Evolutionary conservation across 2,329 filamentous ascomycete species (phyloP), one percentile per base, ranked within the genome.

Genomic region (Diaporthe vaccinii): DNA sequence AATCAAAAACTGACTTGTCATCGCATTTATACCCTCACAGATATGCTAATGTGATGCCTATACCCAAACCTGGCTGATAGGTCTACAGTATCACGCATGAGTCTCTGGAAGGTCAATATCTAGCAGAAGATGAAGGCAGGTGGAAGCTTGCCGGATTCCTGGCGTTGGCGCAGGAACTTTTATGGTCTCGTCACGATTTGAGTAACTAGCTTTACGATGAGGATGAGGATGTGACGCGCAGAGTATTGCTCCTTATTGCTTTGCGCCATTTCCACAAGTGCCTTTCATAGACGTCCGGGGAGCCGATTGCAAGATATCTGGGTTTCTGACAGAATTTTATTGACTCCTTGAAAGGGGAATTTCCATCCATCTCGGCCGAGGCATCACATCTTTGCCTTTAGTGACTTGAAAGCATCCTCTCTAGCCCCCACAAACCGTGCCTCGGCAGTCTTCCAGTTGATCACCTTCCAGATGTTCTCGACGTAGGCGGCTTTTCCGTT

Each of bases 401-500:
- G 83, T 25, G 84, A 80, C 79, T 85, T 84, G 81, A 88, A 88
- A 1, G 82, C 85, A 74, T 89, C 86, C 14, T 87, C 86, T 6
- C 84, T 83, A 6, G 78, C 84, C 3, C 89, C 89, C 2, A 84
- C 79, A 82, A 90, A 94, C 41, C 93, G 88, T 75, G 87, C 84
- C 85, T 94, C 93, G 1, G 91, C 89, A 7, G 89, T 91, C 84
- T 92, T 91, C 94, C 93, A 95, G 85, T 95, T 95, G 81, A 95
- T 91, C 44, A 95, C 90, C 46, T 91, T 91, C 93, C 93, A 95
- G 79, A 95, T 93, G 77, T 93, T 93, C 76, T 93, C 90, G 9
- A 95, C 89, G 79, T 96, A 96, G 0, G 91, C 91, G 0, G 91
- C 92, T 84, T 95, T 95, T 76, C 91, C 91, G 80, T 95, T 95